These are phyloP conservation scores for Ustilago cynodontis DNA, from an alignment of 1,284 basidiomycete species.

Conservation along the genomic window DNA sequence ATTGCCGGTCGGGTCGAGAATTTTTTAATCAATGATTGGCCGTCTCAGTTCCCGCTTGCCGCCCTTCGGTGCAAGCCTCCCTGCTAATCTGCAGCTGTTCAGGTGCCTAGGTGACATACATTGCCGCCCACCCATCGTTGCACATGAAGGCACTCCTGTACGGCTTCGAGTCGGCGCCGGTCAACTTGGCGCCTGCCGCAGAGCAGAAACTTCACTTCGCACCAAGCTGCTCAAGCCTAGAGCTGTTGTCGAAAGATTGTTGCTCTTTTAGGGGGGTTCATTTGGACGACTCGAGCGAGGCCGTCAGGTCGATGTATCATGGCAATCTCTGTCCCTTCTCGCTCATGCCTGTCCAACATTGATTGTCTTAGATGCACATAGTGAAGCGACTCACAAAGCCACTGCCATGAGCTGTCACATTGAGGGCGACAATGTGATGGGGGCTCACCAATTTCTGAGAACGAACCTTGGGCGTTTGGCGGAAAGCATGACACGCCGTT, in stretches of 20 bases:
- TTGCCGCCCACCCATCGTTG: neutral
- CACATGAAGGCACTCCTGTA: neutral
- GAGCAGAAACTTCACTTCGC: too few relatives aligned
- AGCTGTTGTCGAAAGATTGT: neutral
- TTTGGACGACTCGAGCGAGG: neutral
- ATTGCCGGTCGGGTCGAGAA: constrained; percentile 2
- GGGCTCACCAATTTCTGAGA: neutral
- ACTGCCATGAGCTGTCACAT: neutral
- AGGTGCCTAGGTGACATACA: neutral
- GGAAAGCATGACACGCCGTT: neutral
- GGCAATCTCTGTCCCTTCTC: neutral
- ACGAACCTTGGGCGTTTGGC: neutral
- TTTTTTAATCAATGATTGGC: neutral
- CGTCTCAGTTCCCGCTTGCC: neutral
- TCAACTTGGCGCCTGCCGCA: neutral
- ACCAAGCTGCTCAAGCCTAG: neutral
- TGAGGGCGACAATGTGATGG: neutral
- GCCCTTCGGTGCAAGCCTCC: neutral
- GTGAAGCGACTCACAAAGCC: neutral
- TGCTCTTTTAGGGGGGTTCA: neutral
- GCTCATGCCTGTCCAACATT: neutral
- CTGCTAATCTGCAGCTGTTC: neutral
- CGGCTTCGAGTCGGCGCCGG: neutral
- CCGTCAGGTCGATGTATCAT: neutral
- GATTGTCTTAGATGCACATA: neutral